Evolutionary conservation across 1,139 yeast genomes (phyloP), one percentile per base, ranked within the genome.

Genomic region (Diutina neorugosa): DNA sequence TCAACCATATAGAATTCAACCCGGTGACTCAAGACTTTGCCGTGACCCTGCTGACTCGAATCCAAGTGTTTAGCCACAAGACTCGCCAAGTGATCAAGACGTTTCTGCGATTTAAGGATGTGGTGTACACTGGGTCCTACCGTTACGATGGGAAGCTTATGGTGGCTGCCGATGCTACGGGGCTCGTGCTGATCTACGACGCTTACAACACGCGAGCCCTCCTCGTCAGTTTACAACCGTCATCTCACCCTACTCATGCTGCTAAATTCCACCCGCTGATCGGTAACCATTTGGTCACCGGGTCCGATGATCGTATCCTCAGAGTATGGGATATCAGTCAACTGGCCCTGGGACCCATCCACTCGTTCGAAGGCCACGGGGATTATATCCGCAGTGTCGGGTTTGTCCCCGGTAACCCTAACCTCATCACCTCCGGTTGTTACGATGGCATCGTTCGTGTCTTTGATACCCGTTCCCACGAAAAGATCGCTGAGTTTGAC

Each of bases 21-120:
- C 96, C 97, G 0, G 78, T 75, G 51, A 96, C 97, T 4, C 83
- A 88, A 64, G 98, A 93, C 69, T 88, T 93, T 70, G 98, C 97
- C 23, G 90, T 93, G 27, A 86, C 97, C 0, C 84, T 96, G 46
- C 85, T 96, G 23, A 86, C 98, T 0, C 77, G 97, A 63, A 86
- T 94, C 53, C 98, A 93, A 65, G 81, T 94, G 11, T 88, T 91
- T 63, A 87, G 96, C 0, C 85, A 96, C 19, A 88, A 89, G 65
- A 93, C 98, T 0, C 78, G 98, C 62, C 96, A 89, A 64, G 96
- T 90, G 4, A 73, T 82, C 52, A 88, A 89, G 69, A 90, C 96
- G 0, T 88, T 90, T 60, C 85, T 96, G 2, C 71, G 97, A 59
- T 93, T 93, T 68, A 90, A 88, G 65, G 98, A 93, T 61, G 84